These are phyloP conservation scores for Silene vulgaris DNA, from an alignment of 179 eudicot species.

Conservation along the genomic window DNA sequence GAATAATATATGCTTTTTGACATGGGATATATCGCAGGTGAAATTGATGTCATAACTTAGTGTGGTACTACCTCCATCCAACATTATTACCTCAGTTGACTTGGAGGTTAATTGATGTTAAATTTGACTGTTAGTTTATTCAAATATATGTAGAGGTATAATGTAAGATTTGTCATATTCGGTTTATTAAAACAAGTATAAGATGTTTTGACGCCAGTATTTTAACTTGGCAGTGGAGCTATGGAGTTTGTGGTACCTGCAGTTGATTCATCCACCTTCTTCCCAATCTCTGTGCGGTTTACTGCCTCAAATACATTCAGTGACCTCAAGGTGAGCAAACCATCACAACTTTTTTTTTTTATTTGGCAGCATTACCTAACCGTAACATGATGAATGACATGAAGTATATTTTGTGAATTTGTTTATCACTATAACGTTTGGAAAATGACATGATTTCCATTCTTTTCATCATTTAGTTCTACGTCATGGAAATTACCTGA, in stretches of 20 bases:
- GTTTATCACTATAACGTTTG: background rate
- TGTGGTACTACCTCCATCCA: background rate
- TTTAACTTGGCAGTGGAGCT: conserved; percentile 56
- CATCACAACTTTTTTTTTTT: background rate
- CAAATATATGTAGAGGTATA: background rate
- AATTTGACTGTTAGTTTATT: background rate
- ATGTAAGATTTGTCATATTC: background rate
- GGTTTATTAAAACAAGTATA: background rate
- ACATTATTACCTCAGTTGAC: background rate
- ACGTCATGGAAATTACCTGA: too few species aligned
- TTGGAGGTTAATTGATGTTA: background rate
- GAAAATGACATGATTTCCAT: background rate
- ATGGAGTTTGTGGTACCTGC: conserved; percentile 94
- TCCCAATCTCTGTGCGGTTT: conserved; percentile 84
- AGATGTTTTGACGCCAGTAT: conserved; percentile 1
- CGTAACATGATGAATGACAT: background rate
- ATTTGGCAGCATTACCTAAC: background rate
- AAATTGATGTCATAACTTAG: background rate
- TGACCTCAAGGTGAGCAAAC: conserved; percentile 58
- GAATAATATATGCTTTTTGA: background rate
- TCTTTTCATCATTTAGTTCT: too few species aligned
- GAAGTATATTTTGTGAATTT: background rate
- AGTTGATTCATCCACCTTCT: conserved; percentile 72
- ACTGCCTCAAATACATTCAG: conserved; percentile 77
- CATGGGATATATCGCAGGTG: background rate